phyloP scores from a whole-genome alignment of 2,329 filamentous ascomycete genomes.

The Cadophora sp. region DNA sequence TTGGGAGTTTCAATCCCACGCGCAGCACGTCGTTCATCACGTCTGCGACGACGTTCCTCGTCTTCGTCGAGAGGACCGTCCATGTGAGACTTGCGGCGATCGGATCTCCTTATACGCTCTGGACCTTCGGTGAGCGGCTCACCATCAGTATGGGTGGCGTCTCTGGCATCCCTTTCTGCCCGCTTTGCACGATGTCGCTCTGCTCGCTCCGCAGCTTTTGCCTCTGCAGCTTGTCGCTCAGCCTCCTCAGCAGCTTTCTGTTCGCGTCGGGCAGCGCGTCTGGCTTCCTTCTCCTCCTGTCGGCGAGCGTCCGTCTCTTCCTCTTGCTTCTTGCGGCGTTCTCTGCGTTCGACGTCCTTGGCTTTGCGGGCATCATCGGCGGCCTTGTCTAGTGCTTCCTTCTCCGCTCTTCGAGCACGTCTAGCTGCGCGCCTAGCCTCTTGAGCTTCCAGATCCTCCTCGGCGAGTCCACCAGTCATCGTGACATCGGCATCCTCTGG shows the following conservation, averaged over 20 bases:
- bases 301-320: slow-evolving; percentile 61
- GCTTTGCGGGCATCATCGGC: slow-evolving; percentile 60
- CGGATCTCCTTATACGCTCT: slow-evolving; percentile 49
- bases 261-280: slow-evolving; percentile 62
- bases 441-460: slow-evolving; percentile 59
- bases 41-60: slow-evolving; percentile 60
- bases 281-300: slow-evolving; percentile 64
- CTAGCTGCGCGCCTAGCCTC: slow-evolving; percentile 64
- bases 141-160: slow-evolving; percentile 51
- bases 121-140: slow-evolving; percentile 56
- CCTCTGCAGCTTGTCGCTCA: slow-evolving; percentile 43
- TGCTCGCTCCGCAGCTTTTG: slow-evolving; percentile 52
- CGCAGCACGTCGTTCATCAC: slow-evolving; percentile 58
- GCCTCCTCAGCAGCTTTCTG: slow-evolving; percentile 56
- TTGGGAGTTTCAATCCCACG: slow-evolving; percentile 45
- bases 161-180: slow-evolving; percentile 51
- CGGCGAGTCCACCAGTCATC: slow-evolving; percentile 54
- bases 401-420: slow-evolving; percentile 62
- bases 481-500: slow-evolving; percentile 54
- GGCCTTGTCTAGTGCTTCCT: slow-evolving; percentile 56
- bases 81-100: slow-evolving; percentile 56
- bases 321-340: slow-evolving; percentile 61
- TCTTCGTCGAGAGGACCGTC: slow-evolving; percentile 57
- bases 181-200: slow-evolving; percentile 57
- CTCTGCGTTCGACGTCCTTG: slow-evolving; percentile 63